A percentile compares a stretch with the other conserved stretches of the same genome.
Evolutionary conservation across 208 protist species (phyloP).

Genomic region (Leishmania tarentolae): DNA sequence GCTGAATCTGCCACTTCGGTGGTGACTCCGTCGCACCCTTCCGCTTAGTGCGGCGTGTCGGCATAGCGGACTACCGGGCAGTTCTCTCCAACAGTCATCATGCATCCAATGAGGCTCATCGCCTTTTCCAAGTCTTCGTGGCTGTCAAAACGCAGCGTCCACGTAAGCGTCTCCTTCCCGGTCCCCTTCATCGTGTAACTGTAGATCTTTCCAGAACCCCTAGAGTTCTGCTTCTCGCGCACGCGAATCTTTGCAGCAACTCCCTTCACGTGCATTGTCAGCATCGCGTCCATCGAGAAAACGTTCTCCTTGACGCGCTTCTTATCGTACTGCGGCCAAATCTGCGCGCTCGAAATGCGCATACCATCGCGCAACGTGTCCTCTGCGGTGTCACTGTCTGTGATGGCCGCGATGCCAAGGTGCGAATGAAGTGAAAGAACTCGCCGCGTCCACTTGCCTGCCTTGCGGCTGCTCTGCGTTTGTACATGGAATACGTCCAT

Average conservation of each 20-base stretch:
- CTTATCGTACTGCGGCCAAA: constrained; percentile 27
- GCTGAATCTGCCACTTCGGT: neutral
- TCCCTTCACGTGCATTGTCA: constrained; percentile 23
- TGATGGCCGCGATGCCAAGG: constrained; percentile 14
- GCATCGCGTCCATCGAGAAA: constrained; percentile 13
- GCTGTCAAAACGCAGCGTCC: constrained; percentile 19
- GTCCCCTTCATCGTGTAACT: constrained; percentile 10
- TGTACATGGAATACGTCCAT: constrained; percentile 21
- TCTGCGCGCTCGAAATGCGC: constrained; percentile 16
- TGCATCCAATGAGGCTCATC: neutral
- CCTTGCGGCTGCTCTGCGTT: constrained; percentile 19
- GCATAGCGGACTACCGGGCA: neutral
- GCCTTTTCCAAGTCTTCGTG: constrained; percentile 8
- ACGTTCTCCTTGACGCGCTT: constrained; percentile 22
- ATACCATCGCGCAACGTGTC: constrained; percentile 13
- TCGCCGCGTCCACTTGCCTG: constrained; percentile 17
- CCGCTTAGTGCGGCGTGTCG: neutral
- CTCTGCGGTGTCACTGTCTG: constrained; percentile 1
- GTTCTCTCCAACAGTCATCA: neutral
- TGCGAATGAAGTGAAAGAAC: constrained; percentile 18
- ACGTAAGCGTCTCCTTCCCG: constrained; percentile 2
- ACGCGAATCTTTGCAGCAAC: constrained; percentile 6
- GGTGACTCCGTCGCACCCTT: neutral
- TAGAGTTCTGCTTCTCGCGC: neutral
- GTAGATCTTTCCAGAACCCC: constrained; percentile 3